Percentiles rank a stretch among this genome's conserved stretches.
Evolutionary conservation across 768 basidiomycete species (phyloP).

Genomic region (Naganishia friedmannii): DNA sequence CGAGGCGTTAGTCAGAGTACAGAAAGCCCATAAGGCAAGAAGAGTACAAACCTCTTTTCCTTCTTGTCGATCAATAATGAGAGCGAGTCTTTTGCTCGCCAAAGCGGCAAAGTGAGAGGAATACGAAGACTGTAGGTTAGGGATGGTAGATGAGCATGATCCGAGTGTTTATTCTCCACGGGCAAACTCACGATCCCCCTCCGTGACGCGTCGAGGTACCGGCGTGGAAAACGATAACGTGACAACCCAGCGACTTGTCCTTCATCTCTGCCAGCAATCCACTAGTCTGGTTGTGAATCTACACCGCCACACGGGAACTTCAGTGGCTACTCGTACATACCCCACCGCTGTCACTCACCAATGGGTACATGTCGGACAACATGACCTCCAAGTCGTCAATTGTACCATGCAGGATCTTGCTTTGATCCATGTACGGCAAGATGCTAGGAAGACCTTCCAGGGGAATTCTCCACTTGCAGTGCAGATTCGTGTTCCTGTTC

Average conservation of each 20-base stretch:
- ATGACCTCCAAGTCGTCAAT: slow-evolving; percentile 63
- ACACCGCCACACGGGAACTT: neutral
- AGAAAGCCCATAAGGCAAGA: neutral
- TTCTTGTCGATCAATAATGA: slow-evolving; percentile 94
- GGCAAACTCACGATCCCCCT: slow-evolving; percentile 58
- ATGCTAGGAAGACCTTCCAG: slow-evolving; percentile 80
- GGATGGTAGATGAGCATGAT: neutral
- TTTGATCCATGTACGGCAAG: slow-evolving; percentile 72
- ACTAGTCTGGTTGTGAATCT: slow-evolving; percentile 61
- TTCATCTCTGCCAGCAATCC: slow-evolving; percentile 62
- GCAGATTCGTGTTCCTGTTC: slow-evolving; percentile 45
- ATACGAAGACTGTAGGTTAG: slow-evolving; percentile 1
- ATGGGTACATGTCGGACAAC: slow-evolving; percentile 74
- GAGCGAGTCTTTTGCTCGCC: slow-evolving; percentile 85
- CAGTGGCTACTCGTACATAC: neutral
- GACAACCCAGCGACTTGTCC: slow-evolving; percentile 57
- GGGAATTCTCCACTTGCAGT: slow-evolving; percentile 60
- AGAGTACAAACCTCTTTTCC: slow-evolving; percentile 71
- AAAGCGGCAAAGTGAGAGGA: slow-evolving; percentile 87
- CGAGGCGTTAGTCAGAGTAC: slow-evolving; percentile 10
- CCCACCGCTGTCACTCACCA: slow-evolving; percentile 46
- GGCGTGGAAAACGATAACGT: slow-evolving; percentile 65
- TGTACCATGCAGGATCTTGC: slow-evolving; percentile 62
- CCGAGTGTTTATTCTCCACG: neutral
- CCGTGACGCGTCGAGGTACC: slow-evolving; percentile 53